These are phyloP conservation scores for Starmerella sirachaensis DNA, from an alignment of 805 yeast genomes.

Conservation along the genomic window DNA sequence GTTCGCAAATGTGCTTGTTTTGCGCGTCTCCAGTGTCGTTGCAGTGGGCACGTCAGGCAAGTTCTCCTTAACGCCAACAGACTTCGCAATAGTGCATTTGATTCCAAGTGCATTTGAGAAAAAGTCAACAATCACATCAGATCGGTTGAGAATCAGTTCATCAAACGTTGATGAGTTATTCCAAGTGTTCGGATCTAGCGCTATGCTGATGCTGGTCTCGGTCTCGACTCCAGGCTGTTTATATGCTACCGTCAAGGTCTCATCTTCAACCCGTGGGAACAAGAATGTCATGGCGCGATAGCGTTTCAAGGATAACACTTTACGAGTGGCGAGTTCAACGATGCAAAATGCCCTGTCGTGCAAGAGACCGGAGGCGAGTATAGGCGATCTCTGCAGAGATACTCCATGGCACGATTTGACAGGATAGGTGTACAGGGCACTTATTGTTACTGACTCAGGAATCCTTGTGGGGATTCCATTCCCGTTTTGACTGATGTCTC, in stretches of 20 bases:
- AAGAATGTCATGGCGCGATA: constrained; percentile 30
- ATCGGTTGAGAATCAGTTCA: constrained; percentile 12
- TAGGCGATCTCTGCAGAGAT: constrained; percentile 21
- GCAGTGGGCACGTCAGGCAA: constrained; percentile 7
- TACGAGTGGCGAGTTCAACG: constrained; percentile 23
- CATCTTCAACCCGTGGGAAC: constrained; percentile 24
- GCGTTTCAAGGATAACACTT: constrained; percentile 30
- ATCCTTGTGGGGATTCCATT: too few relatives aligned
- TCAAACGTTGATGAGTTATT: background rate
- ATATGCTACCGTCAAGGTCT: background rate
- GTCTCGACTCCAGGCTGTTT: background rate
- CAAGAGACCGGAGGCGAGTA: constrained; percentile 28
- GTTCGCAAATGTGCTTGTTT: constrained; percentile 26
- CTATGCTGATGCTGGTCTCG: constrained; percentile 1
- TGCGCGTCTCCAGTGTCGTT: background rate
- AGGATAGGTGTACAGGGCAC: constrained; percentile 28
- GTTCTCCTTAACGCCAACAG: too few relatives aligned
- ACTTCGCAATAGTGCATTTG: constrained; percentile 31
- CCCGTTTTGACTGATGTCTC: too few relatives aligned
- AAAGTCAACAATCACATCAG: constrained; percentile 23
- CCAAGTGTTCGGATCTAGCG: constrained; percentile 13
- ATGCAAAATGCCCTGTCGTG: constrained; percentile 34
- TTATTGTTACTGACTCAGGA: too few relatives aligned
- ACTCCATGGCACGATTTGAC: constrained; percentile 35
- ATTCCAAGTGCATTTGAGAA: constrained; percentile 26